Evolutionary conservation across 257 asterid genomes (phyloP).

Genomic region (Jasminum sambac): DNA sequence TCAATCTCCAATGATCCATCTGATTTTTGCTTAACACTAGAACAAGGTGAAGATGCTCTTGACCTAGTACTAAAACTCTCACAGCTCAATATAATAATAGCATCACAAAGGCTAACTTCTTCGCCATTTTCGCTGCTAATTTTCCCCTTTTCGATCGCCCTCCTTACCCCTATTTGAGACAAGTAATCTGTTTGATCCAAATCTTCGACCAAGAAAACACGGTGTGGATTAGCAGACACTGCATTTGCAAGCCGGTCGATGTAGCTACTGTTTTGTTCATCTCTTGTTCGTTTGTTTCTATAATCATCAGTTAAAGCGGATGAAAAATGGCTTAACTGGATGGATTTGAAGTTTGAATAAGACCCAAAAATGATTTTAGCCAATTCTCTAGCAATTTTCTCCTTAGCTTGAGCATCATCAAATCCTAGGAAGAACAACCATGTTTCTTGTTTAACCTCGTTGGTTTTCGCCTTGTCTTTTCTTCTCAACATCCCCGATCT

Average conservation of each 20-base stretch:
- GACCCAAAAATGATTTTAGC: slow-evolving; percentile 78
- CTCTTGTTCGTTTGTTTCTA: slow-evolving; percentile 55
- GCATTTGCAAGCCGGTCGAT: slow-evolving; percentile 46
- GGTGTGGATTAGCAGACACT: slow-evolving; percentile 48
- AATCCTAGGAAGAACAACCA: slow-evolving; percentile 74
- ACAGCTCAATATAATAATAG: slow-evolving; percentile 61
- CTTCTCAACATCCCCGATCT: slow-evolving; percentile 66
- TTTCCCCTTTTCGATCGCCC: slow-evolving; percentile 62
- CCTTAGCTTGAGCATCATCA: slow-evolving; percentile 56
- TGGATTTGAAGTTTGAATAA: slow-evolving; percentile 38
- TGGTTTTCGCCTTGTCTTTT: slow-evolving; percentile 9
- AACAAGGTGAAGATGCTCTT: slow-evolving; percentile 46
- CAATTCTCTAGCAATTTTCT: slow-evolving; percentile 57
- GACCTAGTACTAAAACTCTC: slow-evolving; percentile 47
- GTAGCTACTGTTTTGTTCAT: slow-evolving; percentile 51
- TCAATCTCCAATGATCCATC: slow-evolving; percentile 1
- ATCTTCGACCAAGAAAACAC: slow-evolving; percentile 69
- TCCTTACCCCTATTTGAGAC: slow-evolving; percentile 45
- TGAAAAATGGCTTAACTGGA: slow-evolving; percentile 48
- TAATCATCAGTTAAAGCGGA: slow-evolving; percentile 30
- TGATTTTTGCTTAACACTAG: slow-evolving; percentile 30
- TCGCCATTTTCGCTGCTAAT: slow-evolving; percentile 41
- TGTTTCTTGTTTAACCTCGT: slow-evolving; percentile 53
- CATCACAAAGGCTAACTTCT: slow-evolving; percentile 59
- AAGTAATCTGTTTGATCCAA: slow-evolving; percentile 50